Conservation (phyloP, 768 basidiomycete species). For the Leccinum arenicola region DNA sequence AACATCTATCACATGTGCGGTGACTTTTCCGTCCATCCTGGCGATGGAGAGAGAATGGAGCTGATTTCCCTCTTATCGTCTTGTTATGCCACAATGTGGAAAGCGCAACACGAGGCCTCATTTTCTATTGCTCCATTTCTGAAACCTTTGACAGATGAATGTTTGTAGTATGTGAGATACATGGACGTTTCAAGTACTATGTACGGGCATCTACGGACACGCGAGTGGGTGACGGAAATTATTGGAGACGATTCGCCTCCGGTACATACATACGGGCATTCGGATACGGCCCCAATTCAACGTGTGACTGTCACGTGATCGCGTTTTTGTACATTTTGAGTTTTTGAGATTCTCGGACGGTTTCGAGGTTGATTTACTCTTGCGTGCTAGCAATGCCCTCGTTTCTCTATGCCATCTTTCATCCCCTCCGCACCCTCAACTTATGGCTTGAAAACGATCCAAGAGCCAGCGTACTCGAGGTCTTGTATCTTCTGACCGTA, state of each 20-base stretch:
- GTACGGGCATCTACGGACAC: too few relatives aligned
- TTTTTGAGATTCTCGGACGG: slow-evolving; percentile 3
- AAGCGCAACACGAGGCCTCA: rapidly evolving
- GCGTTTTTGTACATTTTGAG: background rate
- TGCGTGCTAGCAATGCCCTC: slow-evolving; percentile 21
- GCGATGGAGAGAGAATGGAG: background rate
- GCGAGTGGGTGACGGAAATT: too few relatives aligned
- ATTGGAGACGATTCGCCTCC: too few relatives aligned
- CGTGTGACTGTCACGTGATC: slow-evolving; percentile 19
- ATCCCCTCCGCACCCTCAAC: slow-evolving; percentile 52
- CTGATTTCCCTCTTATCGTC: too few relatives aligned
- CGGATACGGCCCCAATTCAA: too few relatives aligned
- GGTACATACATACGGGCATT: too few relatives aligned
- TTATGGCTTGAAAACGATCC: slow-evolving; percentile 47
- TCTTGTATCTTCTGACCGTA: slow-evolving; percentile 61
- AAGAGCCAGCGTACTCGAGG: slow-evolving; percentile 51
- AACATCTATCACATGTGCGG: background rate
- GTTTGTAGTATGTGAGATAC: too few relatives aligned
- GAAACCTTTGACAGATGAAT: too few relatives aligned
- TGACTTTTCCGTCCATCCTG: background rate
- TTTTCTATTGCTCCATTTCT: too few relatives aligned
- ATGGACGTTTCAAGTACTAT: too few relatives aligned
- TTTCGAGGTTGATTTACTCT: background rate
- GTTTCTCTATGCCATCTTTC: slow-evolving; percentile 40
- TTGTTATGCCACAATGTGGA: background rate